These are phyloP conservation scores for Wickerhamiella infanticola DNA, from an alignment of 1,139 yeast genomes.

Conservation along the genomic window DNA sequence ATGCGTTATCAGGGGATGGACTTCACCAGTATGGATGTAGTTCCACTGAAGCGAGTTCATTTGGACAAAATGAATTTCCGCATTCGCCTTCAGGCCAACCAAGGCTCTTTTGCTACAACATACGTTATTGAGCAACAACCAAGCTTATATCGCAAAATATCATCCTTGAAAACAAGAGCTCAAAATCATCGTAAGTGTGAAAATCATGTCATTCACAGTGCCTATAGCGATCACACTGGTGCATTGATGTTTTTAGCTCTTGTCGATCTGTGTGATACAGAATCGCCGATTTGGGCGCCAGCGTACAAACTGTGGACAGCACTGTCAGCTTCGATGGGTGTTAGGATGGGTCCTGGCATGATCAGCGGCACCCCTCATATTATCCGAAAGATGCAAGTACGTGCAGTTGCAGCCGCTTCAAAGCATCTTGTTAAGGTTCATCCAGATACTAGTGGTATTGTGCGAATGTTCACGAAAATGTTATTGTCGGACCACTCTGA, in stretches of 20 bases:
- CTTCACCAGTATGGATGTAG: background rate
- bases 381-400: background rate
- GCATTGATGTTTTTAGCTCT: background rate
- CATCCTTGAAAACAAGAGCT: background rate
- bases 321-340: background rate
- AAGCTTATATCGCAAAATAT: background rate
- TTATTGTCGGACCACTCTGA: background rate
- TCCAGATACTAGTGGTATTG: background rate
- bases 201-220: background rate
- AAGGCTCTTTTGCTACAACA: background rate
- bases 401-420: background rate
- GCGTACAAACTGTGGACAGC: background rate
- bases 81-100: background rate
- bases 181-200: background rate
- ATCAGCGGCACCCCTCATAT: background rate
- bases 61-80: background rate
- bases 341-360: background rate
- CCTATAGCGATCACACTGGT: background rate
- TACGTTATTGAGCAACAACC: background rate
- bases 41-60: background rate
- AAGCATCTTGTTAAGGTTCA: background rate
- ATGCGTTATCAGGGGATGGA: background rate
- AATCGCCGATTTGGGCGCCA: background rate
- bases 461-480: slow-evolving; percentile 1
- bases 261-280: background rate